These are phyloP conservation scores for Scenedesmus sp. DNA, from an alignment of 163 green algal species.

Conservation along the genomic window DNA sequence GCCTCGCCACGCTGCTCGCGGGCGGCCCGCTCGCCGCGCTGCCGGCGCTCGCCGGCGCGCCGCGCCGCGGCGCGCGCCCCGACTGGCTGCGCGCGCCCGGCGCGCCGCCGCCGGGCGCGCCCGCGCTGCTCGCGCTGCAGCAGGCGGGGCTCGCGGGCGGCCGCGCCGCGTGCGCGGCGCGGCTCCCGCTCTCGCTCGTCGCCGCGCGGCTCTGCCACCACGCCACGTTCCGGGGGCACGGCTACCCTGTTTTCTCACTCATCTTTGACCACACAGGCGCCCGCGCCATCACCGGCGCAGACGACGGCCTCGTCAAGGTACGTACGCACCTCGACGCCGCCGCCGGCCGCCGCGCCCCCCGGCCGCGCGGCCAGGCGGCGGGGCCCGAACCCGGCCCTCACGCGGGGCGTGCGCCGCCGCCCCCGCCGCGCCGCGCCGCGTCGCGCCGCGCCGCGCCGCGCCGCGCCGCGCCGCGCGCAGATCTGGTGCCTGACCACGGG, in stretches of 20 bases:
- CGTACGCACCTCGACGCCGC: neutral
- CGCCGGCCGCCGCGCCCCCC: too few species aligned
- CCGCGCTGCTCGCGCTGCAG: constrained; percentile 24
- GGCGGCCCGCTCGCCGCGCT: constrained; percentile 7
- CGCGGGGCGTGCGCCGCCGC: too few species aligned
- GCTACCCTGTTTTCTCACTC: constrained; percentile 78
- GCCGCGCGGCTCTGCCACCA: constrained; percentile 10
- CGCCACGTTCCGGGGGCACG: constrained; percentile 70
- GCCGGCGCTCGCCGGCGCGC: neutral
- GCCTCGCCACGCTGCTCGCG: constrained; percentile 9
- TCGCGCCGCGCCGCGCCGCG: too few species aligned
- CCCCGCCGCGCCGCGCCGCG: too few species aligned
- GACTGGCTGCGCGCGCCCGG: neutral
- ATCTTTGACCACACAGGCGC: constrained; percentile 63
- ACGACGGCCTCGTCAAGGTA: constrained; percentile 87
- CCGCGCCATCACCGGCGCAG: constrained; percentile 79
- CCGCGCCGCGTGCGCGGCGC: neutral
- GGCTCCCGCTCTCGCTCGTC: neutral
- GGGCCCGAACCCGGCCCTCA: too few species aligned
- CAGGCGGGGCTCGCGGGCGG: neutral
- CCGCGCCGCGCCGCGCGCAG: constrained; percentile 58
- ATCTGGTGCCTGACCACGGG: constrained; percentile 80
- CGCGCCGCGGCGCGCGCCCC: neutral
- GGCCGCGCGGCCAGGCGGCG: too few species aligned
- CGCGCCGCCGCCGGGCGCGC: neutral